Conservation (phyloP, 345 rosid species). For the Aegle marmelos region DNA sequence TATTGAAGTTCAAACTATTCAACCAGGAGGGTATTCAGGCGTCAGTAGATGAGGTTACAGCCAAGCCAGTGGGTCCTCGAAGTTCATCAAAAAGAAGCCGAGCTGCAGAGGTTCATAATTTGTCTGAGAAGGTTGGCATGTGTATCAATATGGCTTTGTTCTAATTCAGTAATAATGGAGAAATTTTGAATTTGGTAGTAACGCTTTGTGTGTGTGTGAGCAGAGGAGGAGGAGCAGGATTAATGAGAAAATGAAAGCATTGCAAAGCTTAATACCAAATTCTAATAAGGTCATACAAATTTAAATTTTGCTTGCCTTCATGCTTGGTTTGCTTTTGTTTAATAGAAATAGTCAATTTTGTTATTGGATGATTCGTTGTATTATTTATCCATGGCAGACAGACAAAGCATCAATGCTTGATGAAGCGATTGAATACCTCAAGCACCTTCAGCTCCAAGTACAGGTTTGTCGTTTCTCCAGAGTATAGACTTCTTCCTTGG, state of each 20-base stretch:
- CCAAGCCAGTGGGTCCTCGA: conserved; percentile 50
- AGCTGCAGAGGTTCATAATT: conserved; percentile 95
- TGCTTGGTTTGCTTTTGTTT: neutral
- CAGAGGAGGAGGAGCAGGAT: conserved; percentile 96
- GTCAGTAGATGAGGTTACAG: conserved; percentile 44
- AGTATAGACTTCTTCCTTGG: neutral
- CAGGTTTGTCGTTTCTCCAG: conserved; percentile 48
- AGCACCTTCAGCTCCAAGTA: conserved; percentile 95
- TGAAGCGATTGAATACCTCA: conserved; percentile 89
- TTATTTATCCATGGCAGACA: conserved; percentile 43
- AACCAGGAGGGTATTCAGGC: conserved; percentile 67
- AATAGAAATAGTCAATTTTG: neutral
- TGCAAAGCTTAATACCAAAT: conserved; percentile 88
- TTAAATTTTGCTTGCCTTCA: neutral
- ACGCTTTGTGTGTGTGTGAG: neutral
- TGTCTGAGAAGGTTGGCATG: conserved; percentile 81
- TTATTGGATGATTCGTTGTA: neutral
- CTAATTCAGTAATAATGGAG: neutral
- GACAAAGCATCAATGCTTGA: conserved; percentile 98
- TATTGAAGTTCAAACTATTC: neutral
- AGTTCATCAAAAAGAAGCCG: conserved; percentile 84
- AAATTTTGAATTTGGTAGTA: neutral
- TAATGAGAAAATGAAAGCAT: conserved; percentile 97
- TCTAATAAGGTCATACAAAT: conserved; percentile 70
- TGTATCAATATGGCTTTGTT: neutral